phyloP scores from a whole-genome alignment of 495 filamentous ascomycete genomes.

The Aspergillus incahuasiensis region DNA sequence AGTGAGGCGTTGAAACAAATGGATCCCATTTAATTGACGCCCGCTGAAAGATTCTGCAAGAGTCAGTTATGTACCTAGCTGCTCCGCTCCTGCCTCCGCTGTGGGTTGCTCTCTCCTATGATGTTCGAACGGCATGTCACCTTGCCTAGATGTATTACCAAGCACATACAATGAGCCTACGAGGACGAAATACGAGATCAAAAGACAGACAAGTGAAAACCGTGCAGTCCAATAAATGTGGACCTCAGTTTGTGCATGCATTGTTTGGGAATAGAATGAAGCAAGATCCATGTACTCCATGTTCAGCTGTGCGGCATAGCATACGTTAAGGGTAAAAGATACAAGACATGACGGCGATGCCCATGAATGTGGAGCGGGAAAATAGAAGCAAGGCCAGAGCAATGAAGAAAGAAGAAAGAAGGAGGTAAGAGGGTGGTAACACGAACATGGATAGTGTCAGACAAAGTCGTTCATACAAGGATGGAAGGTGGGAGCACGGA shows the following conservation, averaged over 20 bases:
- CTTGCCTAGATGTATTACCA: no score
- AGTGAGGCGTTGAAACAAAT: no score
- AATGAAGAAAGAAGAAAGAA: not conserved
- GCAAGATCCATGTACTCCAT: not conserved
- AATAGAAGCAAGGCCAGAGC: not conserved
- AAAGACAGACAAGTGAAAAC: conserved; percentile 4
- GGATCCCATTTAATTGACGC: no score
- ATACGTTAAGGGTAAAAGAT: conserved; percentile 4
- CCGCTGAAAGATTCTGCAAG: no score
- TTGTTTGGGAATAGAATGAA: not conserved
- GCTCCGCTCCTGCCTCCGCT: no score
- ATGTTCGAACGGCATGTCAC: no score
- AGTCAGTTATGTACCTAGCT: no score
- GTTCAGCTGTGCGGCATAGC: not conserved
- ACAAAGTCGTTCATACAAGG: not conserved
- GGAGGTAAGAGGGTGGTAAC: not conserved
- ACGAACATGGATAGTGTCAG: conserved; percentile 4
- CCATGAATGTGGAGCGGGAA: not conserved
- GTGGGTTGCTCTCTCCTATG: no score
- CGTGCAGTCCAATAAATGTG: not conserved
- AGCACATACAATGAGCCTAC: not conserved
- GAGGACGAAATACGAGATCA: not conserved
- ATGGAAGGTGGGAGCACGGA: not conserved
- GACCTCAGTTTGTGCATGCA: not conserved
- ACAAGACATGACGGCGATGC: conserved; percentile 11